phyloP scores from a whole-genome alignment of 164 flowering plant genomes.

The Euptelea pleiosperma region DNA sequence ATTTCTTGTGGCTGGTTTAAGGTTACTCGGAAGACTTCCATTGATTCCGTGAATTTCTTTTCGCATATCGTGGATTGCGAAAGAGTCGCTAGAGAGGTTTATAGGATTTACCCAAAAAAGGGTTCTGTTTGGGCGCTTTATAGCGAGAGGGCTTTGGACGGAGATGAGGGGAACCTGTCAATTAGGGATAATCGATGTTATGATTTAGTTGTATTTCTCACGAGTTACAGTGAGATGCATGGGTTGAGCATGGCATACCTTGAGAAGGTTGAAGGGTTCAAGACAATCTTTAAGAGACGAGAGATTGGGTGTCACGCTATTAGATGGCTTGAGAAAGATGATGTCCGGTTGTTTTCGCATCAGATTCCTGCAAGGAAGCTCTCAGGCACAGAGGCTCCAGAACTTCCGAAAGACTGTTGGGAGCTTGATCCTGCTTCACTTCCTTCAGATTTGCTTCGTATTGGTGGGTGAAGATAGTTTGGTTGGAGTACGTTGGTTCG shows the following conservation, averaged over 20 bases:
- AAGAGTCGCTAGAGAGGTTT: conserved; percentile 70
- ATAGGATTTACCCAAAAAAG: conserved; percentile 77
- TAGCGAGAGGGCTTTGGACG: conserved; percentile 26
- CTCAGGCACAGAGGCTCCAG: conserved; percentile 53
- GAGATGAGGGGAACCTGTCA: conserved; percentile 20
- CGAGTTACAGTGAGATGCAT: conserved; percentile 70
- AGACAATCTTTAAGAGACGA: conserved; percentile 66
- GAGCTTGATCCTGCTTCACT: conserved; percentile 96
- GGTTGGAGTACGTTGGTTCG: conserved; percentile 4
- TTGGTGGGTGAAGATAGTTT: conserved; percentile 13
- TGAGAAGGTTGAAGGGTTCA: conserved; percentile 78
- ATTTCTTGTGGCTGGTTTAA: conserved; percentile 70
- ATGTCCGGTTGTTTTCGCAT: conserved; percentile 60
- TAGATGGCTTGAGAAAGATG: conserved; percentile 61
- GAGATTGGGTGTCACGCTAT: conserved; percentile 73
- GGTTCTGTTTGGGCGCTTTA: conserved; percentile 94
- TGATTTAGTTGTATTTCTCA: conserved; percentile 63
- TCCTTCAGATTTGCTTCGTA: conserved; percentile 48
- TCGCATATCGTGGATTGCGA: conserved; percentile 79
- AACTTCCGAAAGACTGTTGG: conserved; percentile 65
- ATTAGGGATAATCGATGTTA: conserved; percentile 31
- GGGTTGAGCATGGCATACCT: conserved; percentile 89
- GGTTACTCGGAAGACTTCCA: conserved; percentile 40
- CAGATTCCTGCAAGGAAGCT: conserved; percentile 91
- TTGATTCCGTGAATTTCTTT: conserved; percentile 58